Evolutionary conservation across 23 red algal species (phyloP), one percentile per base, ranked within the genome.

Genomic region (Gracilaria domingensis): DNA sequence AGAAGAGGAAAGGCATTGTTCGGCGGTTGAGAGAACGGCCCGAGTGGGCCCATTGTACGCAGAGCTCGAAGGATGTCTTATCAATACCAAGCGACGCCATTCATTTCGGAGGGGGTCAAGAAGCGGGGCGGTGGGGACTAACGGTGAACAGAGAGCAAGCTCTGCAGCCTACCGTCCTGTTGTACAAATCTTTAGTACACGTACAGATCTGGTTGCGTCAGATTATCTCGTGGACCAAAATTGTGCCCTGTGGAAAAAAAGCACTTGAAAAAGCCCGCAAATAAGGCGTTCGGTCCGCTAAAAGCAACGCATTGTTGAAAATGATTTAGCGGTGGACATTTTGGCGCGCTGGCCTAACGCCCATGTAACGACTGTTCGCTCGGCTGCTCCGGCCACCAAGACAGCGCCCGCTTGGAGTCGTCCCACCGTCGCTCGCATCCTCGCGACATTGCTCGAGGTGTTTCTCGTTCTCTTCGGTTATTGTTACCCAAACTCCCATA

Each of bases 261-360:
- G n/a, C n/a, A n/a, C n/a, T n/a, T n/a, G n/a, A n/a, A n/a, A n/a
- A n/a, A n/a, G n/a, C n/a, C n/a, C n/a, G n/a, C n/a, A 37, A 69
- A 69, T 69, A 69, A 69, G 64, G 30, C 64, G 32, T 37, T 37
- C 64, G 26, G 28, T 36, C 33, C 16, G 12, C 11, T 32, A 36
- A 2, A 69, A 36, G 36, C 16, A 32, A 37, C 29, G 72, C 72
- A 77, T 77, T 77, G 39, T 77, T 77, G 72, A 50, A 77, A 77
- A 77, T 75, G 72, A 77, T 77, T 77, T 77, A 36, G 12, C 62
- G 28, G 33, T 67, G 38, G 34, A 50, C 38, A 39, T 25, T 77
- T 77, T 77, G 39, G 72, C 72, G 72, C 72, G 72, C 42, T 49
- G 72, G 32, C n/a, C 40, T 77, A 48, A 77, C 72, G 40, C 72